These are phyloP conservation scores for Candida railenensis DNA, from an alignment of 805 yeast genomes.

Conservation along the genomic window DNA sequence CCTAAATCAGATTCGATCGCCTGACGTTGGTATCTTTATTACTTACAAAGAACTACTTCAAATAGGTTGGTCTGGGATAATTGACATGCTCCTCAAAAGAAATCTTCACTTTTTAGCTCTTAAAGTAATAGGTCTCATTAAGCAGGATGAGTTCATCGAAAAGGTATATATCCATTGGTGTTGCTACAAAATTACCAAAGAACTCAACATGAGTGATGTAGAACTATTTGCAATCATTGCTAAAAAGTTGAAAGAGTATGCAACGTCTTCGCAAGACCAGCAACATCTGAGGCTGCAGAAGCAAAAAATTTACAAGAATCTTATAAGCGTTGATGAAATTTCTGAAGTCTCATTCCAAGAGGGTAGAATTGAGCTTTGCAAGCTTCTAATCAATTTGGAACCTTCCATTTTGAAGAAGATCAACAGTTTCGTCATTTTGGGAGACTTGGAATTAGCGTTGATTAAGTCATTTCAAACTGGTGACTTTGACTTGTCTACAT, in stretches of 20 bases:
- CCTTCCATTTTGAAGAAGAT: conserved; percentile 61
- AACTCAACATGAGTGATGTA: conserved; percentile 55
- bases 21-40: conserved; percentile 65
- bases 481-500: conserved; percentile 58
- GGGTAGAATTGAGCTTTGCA: conserved; percentile 72
- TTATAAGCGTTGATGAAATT: conserved; percentile 53
- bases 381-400: conserved; percentile 66
- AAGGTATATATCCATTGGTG: conserved; percentile 79
- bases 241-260: conserved; percentile 35
- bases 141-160: conserved; percentile 36
- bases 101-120: conserved; percentile 62
- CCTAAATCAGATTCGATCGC: conserved; percentile 64
- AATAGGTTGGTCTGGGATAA: conserved; percentile 54
- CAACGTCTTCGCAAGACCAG: conserved; percentile 16
- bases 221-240: conserved; percentile 53
- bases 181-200: conserved; percentile 58
- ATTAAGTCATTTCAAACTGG: conserved; percentile 62
- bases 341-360: conserved; percentile 73
- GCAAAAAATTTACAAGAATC: conserved; percentile 26
- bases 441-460: conserved; percentile 69
- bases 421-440: conserved; percentile 60
- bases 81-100: conserved; percentile 57
- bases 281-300: neutral
- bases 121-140: conserved; percentile 52
- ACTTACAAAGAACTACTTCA: conserved; percentile 54